Conservation (phyloP, 2,329 filamentous ascomycete species). For the Colletotrichum eleusines region DNA sequence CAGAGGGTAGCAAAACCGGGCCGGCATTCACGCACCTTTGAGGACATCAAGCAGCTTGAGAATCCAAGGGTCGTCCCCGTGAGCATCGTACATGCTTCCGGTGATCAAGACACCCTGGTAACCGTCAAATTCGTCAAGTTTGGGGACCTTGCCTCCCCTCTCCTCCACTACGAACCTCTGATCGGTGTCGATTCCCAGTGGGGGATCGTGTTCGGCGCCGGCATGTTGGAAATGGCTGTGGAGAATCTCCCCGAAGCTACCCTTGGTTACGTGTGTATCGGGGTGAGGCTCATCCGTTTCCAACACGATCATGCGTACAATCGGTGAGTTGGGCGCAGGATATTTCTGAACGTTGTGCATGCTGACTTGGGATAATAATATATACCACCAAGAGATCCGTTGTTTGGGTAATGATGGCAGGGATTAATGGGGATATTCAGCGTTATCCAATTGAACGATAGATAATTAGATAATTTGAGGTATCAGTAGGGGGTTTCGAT, state of each 20-base stretch:
- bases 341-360: constrained; percentile 29
- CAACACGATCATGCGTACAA: constrained; percentile 62
- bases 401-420: not conserved
- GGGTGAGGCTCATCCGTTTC: constrained; percentile 69
- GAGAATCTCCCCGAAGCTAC: constrained; percentile 66
- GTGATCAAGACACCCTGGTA: constrained; percentile 82
- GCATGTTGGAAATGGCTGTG: constrained; percentile 63
- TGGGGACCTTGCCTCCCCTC: constrained; percentile 60
- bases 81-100: constrained; percentile 77
- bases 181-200: constrained; percentile 65
- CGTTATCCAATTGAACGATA: not conserved
- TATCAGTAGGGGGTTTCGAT: constrained; percentile 1
- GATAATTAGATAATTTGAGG: not conserved
- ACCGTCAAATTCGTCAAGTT: constrained; percentile 64
- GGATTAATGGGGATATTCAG: not conserved
- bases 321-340: constrained; percentile 25
- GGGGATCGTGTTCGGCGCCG: constrained; percentile 64
- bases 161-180: constrained; percentile 67
- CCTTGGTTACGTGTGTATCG: constrained; percentile 61
- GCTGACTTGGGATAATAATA: not conserved
- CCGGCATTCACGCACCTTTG: constrained; percentile 49
- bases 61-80: constrained; percentile 80
- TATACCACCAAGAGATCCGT: not conserved
- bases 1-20: not conserved
- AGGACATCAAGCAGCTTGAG: constrained; percentile 73